phyloP scores from a whole-genome alignment of 2,329 filamentous ascomycete species.

The Penicillium olsonii region DNA sequence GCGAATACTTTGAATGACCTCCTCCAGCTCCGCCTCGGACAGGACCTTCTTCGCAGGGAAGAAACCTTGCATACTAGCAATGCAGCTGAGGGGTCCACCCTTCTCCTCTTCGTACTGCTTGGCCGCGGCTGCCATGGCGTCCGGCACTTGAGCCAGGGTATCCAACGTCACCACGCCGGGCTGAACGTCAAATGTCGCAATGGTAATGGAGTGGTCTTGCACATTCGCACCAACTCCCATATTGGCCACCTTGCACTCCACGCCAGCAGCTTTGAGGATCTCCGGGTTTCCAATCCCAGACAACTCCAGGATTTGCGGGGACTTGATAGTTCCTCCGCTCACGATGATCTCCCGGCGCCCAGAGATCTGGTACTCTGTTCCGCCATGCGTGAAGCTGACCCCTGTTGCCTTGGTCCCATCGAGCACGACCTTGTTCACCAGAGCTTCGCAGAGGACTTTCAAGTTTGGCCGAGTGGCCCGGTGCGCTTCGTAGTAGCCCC shows the following conservation, averaged over 20 bases:
- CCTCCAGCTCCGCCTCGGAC: slow-evolving; percentile 12
- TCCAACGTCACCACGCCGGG: slow-evolving; percentile 12
- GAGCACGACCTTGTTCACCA: slow-evolving; percentile 38
- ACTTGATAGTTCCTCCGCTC: slow-evolving; percentile 59
- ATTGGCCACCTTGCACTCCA: slow-evolving; percentile 46
- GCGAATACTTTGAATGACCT: slow-evolving; percentile 15
- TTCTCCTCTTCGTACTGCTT: slow-evolving; percentile 13
- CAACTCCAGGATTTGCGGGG: slow-evolving; percentile 60
- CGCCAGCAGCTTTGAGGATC: slow-evolving; percentile 42
- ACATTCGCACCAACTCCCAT: slow-evolving; percentile 51
- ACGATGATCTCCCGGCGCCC: slow-evolving; percentile 57
- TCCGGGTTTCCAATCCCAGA: slow-evolving; percentile 59
- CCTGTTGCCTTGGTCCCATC: slow-evolving; percentile 30
- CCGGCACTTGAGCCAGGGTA: slow-evolving; percentile 12
- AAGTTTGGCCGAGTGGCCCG: slow-evolving; percentile 45
- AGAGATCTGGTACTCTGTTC: slow-evolving; percentile 36
- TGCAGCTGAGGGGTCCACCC: slow-evolving; percentile 7
- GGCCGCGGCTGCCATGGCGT: slow-evolving; percentile 10
- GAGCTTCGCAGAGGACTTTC: slow-evolving; percentile 47
- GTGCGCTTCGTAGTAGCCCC: slow-evolving; percentile 41
- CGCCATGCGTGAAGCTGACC: slow-evolving; percentile 46
- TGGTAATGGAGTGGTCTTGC: slow-evolving; percentile 43
- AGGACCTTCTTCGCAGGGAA: slow-evolving; percentile 15
- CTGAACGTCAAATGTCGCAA: slow-evolving; percentile 14
- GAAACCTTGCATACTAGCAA: slow-evolving; percentile 17